Evolutionary conservation across 345 rosid species (phyloP).

Genomic region (Toxicodendron radicans): DNA sequence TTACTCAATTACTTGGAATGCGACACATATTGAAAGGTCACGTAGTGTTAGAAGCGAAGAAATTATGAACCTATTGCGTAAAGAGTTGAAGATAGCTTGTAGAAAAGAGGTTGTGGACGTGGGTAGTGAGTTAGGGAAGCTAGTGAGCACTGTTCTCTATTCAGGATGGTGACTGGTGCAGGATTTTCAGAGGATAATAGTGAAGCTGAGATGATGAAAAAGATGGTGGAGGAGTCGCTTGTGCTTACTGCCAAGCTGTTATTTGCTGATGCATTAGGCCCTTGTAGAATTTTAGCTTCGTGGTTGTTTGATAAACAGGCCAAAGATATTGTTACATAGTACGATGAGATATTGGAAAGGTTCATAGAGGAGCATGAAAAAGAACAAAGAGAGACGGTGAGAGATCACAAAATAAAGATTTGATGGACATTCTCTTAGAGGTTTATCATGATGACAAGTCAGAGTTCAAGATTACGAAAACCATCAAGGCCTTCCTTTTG

Average conservation of each 20-base stretch:
- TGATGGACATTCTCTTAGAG: conserved; percentile 44
- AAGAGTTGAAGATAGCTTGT: too few relatives aligned
- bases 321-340: conserved; percentile 20
- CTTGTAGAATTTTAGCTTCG: conserved; percentile 24
- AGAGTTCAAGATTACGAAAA: conserved; percentile 36
- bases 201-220: too few relatives aligned
- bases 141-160: too few relatives aligned
- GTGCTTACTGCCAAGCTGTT: too few relatives aligned
- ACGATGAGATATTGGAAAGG: conserved; percentile 34
- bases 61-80: too few relatives aligned
- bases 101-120: too few relatives aligned
- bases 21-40: conserved; percentile 9
- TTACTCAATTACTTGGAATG: conserved; percentile 34
- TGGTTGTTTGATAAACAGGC: conserved; percentile 28
- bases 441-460: conserved; percentile 35
- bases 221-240: too few relatives aligned
- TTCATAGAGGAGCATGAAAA: conserved; percentile 20
- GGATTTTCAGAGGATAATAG: too few relatives aligned
- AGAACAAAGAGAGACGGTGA: conserved; percentile 13
- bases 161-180: too few relatives aligned
- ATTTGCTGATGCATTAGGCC: conserved; percentile 13
- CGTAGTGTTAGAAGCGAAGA: too few relatives aligned
- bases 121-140: too few relatives aligned
- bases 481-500: conserved; percentile 38
- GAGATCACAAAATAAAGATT: conserved; percentile 30